Conservation (phyloP, 2,329 filamentous ascomycete genomes). For the Pseudogymnoascus sp. region DNA sequence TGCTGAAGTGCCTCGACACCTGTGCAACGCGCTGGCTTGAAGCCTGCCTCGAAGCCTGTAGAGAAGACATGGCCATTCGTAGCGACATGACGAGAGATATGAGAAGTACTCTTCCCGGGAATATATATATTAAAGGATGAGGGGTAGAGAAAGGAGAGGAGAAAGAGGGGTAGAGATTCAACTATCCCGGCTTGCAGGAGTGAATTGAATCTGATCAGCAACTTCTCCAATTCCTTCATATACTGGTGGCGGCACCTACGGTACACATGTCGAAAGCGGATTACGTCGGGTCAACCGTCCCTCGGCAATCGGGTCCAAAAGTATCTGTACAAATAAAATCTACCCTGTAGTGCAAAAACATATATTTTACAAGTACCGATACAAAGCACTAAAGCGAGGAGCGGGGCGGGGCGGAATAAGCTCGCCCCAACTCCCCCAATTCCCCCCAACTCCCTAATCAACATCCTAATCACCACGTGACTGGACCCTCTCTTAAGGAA, state of each 20-base stretch:
- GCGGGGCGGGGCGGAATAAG: conserved; percentile 4
- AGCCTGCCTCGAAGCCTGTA: conserved; percentile 19
- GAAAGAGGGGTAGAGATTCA: not conserved
- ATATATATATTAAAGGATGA: not conserved
- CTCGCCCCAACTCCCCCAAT: not conserved
- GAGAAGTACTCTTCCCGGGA: not conserved
- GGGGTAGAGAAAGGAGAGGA: not conserved
- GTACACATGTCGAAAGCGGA: not conserved
- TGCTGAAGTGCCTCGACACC: conserved; percentile 45
- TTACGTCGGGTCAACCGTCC: conserved; percentile 1
- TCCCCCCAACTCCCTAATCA: not conserved
- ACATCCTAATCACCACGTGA: not conserved
- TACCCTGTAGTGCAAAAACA: not conserved
- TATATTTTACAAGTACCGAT: not conserved
- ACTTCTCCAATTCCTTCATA: conserved; percentile 7
- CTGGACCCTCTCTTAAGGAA: not conserved
- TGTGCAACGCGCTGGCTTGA: conserved; percentile 37
- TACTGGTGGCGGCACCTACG: not conserved
- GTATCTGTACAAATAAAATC: not conserved
- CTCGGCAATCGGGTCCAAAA: not conserved
- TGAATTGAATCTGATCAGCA: not conserved
- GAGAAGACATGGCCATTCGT: conserved; percentile 21
- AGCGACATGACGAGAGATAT: conserved; percentile 26
- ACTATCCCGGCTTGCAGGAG: not conserved
- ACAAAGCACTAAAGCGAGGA: not conserved